Base-by-base conservation (phyloP, 2,329 filamentous ascomycete genomes). In the Talaromyces amestolkiae region DNA sequence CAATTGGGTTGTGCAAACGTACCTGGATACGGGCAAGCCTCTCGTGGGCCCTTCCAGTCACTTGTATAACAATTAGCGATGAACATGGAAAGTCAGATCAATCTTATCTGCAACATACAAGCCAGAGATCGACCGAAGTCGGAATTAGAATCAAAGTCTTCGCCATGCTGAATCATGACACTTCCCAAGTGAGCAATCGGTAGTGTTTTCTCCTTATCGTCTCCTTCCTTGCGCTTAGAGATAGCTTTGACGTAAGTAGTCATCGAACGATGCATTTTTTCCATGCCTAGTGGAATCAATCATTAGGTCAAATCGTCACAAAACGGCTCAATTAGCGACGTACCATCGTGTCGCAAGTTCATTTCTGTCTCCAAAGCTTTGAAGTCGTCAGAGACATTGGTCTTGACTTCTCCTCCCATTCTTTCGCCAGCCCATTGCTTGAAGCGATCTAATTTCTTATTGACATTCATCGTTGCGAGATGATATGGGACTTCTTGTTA, bases 361-460 rank as follows among this genome's bases (percentile, higher is more conserved):
- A 98, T 98, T 80, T 98, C 94, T 64, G 87, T 84, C 80, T 98
- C 93, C 72, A 98, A 82, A 67, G 87, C 86, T 81, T 91, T 96
- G 85, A 98, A 98, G 74, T 97, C 91, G 61, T 98, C 93, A 0
- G 92, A 91, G 69, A 92, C 88, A 76, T 85, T 87, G 10, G 94
- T 97, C 81, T 93, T 95, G 80, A 89, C 86, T 80, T 97, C 93
- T 70, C 87, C 87, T 72, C 94, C 94, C 91, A 98, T 97, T 81
- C 93, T 92, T 82, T 98, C 94, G 71, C 92, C 92, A 43, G 93
- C 92, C 94, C 94, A 98, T 89, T 98, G 94, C 83, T 94, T 96
- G 83, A 96, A 89, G 75, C 94, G 90, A 81, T 93, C 94, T 76
- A 98, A 88, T 78, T 96, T 97, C 84, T 96, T 97, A 80, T 87